Evolutionary conservation across 257 asterid genomes (phyloP), one percentile per base, ranked within the genome.

Genomic region (Jacaranda copaia): DNA sequence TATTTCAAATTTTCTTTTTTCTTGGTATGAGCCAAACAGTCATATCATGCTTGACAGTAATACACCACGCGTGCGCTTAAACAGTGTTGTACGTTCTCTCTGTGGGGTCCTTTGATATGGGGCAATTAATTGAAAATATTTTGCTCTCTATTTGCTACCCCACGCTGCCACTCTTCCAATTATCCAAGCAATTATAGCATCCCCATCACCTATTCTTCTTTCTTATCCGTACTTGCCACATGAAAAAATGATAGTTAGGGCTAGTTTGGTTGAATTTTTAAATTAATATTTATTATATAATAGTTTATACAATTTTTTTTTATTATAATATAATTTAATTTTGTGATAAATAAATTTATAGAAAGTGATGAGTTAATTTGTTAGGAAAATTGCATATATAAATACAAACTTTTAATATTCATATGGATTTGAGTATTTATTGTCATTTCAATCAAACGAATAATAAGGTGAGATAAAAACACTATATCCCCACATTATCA

Each of bases 11-110:
- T n/a, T 8, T 40, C 45, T 40, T 40, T 40, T 40, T 42, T 5
- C 6, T 1, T 42, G 20, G 3, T 53, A 13, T 53, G 20, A 53
- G 20, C 20, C 59, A 53, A 42, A 42, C 46, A 42, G 46, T 42
- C 46, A 42, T 42, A 85, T 89, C 84, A 85, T 85, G 83, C 78
- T 70, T 68, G 86, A 78, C 86, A 75, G 81, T 74, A 65, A 81
- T 81, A 76, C 87, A 89, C 74, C 87, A 84, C 81, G 89, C 92
- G 92, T 89, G 95, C 92, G 82, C 83, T 77, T 81, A 55, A 89
- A 89, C 78, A 89, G 92, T 88, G 83, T 75, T 80, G 87, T 79
- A 68, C 79, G 84, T 74, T 85, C 73, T 46, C 80, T 53, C 51
- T 48, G 77, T 62, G 74, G 89, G 85, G 64, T 36, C 82, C 82